Percentiles rank a stretch among this genome's conserved stretches.
Evolutionary conservation across 1,284 basidiomycete species (phyloP).

Genomic region (Schizophyllum amplum): DNA sequence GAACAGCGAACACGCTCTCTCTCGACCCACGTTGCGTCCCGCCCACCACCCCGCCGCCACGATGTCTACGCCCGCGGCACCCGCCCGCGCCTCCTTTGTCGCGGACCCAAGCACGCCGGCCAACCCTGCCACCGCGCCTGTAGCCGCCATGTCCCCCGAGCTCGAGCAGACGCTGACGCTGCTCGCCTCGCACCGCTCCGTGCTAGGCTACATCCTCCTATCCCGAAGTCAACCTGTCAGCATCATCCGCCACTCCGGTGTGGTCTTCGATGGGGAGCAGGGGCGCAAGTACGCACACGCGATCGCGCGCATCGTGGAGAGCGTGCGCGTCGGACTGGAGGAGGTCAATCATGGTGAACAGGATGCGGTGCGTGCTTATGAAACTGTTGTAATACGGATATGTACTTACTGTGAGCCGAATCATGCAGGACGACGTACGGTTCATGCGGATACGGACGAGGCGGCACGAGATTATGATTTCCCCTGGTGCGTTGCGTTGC

Average conservation of each 20-base stretch:
- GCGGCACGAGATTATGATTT: slow-evolving; percentile 90
- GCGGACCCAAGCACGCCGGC: not conserved
- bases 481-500: slow-evolving; percentile 59
- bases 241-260: slow-evolving; percentile 79
- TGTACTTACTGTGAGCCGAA: not conserved
- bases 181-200: slow-evolving; percentile 75
- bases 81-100: not conserved
- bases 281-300: slow-evolving; percentile 74
- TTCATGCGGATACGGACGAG: slow-evolving; percentile 89
- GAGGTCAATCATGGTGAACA: slow-evolving; percentile 43
- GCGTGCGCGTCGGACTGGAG: slow-evolving; percentile 64
- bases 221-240: slow-evolving; percentile 55
- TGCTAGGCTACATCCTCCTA: slow-evolving; percentile 83
- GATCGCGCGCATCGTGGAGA: slow-evolving; percentile 73
- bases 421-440: slow-evolving; percentile 69
- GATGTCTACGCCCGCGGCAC: not conserved
- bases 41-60: not conserved
- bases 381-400: not conserved
- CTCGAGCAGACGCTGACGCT: slow-evolving; percentile 71
- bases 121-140: slow-evolving; percentile 22
- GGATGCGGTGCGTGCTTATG: slow-evolving; percentile 15
- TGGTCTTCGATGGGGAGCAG: slow-evolving; percentile 82
- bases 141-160: slow-evolving; percentile 43
- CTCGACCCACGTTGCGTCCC: not conserved
- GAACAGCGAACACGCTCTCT: not conserved